Evolutionary conservation across 1,284 basidiomycete species (phyloP).

Genomic region (Ustilago esculenta): DNA sequence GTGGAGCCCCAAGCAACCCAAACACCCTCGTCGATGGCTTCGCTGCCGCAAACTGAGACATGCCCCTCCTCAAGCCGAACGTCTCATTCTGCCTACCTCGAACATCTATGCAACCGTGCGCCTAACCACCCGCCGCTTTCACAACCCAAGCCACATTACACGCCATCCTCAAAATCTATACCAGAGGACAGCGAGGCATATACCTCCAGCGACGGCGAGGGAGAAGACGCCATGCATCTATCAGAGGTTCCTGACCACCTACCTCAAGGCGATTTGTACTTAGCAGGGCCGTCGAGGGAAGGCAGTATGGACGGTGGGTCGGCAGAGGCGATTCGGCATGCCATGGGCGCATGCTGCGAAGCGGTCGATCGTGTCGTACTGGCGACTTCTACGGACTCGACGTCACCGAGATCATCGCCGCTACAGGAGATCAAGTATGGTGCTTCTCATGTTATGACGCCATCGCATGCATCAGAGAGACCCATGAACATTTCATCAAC

Average conservation of each 20-base stretch:
- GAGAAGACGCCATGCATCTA: constrained; percentile 53
- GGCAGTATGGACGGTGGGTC: constrained; percentile 52
- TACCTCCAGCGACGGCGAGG: constrained; percentile 55
- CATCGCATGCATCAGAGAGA: too few relatives aligned
- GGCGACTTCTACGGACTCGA: constrained; percentile 3
- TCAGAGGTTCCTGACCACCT: constrained; percentile 58
- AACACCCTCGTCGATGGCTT: constrained; percentile 5
- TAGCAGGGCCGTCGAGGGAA: constrained; percentile 48
- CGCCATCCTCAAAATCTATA: constrained; percentile 9
- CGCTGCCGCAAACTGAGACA: neutral
- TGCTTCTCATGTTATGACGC: neutral
- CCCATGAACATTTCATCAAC: neutral
- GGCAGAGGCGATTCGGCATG: constrained; percentile 58
- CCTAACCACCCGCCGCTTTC: constrained; percentile 32
- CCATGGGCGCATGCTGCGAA: constrained; percentile 59
- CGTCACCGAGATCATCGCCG: neutral
- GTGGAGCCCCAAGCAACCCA: constrained; percentile 21
- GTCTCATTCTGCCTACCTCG: constrained; percentile 45
- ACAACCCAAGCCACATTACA: constrained; percentile 6
- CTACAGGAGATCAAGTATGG: constrained; percentile 21
- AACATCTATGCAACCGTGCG: constrained; percentile 32
- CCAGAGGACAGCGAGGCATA: constrained; percentile 37
- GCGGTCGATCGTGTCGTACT: constrained; percentile 61
- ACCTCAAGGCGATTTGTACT: constrained; percentile 63
- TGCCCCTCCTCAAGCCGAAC: neutral